Percentiles rank a stretch among this genome's conserved stretches.
Conservation (phyloP, 2,329 filamentous ascomycete species). For the Penicillium sp. region DNA sequence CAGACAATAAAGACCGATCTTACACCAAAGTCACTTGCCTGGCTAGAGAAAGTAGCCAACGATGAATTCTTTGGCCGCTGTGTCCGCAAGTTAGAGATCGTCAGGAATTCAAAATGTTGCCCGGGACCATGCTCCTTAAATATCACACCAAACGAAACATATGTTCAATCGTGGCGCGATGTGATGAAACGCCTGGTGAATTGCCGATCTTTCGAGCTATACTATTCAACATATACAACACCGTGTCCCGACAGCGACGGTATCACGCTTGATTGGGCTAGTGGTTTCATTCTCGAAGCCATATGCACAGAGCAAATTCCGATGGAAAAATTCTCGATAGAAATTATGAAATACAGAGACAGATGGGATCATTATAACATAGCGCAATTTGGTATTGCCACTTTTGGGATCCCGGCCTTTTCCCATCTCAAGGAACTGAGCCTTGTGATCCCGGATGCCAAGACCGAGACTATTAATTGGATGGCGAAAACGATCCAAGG, state of each 20-base stretch:
- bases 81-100: background rate
- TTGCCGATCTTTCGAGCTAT: background rate
- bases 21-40: background rate
- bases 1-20: background rate
- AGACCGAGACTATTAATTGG: background rate
- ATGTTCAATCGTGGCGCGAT: background rate
- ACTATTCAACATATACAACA: background rate
- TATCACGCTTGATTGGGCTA: background rate
- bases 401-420: background rate
- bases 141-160: no score
- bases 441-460: background rate
- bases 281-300: background rate
- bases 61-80: background rate
- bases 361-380: background rate
- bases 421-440: background rate
- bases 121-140: background rate
- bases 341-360: background rate
- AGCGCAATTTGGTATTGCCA: background rate
- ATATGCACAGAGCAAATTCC: background rate
- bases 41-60: background rate
- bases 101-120: background rate
- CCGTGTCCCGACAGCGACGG: background rate
- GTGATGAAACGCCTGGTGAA: background rate
- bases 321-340: background rate
- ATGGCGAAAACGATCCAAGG: background rate